These are phyloP conservation scores for Cercospora berteroae DNA, from an alignment of 2,329 filamentous ascomycete genomes.

Conservation along the genomic window DNA sequence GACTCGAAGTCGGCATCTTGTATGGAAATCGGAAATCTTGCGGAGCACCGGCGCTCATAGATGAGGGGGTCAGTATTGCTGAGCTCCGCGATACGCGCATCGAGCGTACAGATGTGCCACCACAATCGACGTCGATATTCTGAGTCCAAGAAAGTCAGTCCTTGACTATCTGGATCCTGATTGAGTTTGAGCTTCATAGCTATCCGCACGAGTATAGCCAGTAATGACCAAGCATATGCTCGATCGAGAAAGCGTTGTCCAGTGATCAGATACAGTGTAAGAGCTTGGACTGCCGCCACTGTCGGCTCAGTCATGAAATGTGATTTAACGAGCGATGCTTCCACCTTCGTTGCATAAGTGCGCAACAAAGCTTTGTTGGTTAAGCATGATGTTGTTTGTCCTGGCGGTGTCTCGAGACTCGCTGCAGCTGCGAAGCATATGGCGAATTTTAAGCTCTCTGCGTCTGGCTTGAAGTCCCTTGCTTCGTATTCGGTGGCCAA, in stretches of 20 bases:
- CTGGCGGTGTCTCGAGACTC: constrained; percentile 14
- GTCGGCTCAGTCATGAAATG: constrained; percentile 22
- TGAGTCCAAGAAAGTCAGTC: constrained; percentile 18
- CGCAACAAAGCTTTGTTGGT: constrained; percentile 8
- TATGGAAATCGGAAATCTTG: constrained; percentile 19
- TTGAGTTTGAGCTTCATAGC: constrained; percentile 26
- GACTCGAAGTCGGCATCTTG: constrained; percentile 18
- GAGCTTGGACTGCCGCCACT: constrained; percentile 21
- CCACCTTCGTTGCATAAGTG: constrained; percentile 18
- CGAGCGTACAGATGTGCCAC: constrained; percentile 28
- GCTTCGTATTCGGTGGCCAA: constrained; percentile 10
- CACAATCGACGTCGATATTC: constrained; percentile 26
- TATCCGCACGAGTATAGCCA: constrained; percentile 23
- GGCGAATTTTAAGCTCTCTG: constrained; percentile 21
- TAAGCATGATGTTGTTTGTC: constrained; percentile 7
- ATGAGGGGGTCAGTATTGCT: constrained; percentile 24
- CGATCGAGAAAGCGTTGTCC: constrained; percentile 18
- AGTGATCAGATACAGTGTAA: constrained; percentile 22
- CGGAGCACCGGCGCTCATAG: constrained; percentile 25
- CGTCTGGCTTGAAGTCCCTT: constrained; percentile 8
- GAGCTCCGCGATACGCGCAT: constrained; percentile 22
- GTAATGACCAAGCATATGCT: constrained; percentile 23
- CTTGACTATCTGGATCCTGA: constrained; percentile 23
- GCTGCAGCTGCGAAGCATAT: constrained; percentile 26
- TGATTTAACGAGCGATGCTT: constrained; percentile 18